A percentile compares a stretch with the other conserved stretches of the same genome.
Evolutionary conservation across 2,329 filamentous ascomycete species (phyloP).

Genomic region (Lachnellula cervina): DNA sequence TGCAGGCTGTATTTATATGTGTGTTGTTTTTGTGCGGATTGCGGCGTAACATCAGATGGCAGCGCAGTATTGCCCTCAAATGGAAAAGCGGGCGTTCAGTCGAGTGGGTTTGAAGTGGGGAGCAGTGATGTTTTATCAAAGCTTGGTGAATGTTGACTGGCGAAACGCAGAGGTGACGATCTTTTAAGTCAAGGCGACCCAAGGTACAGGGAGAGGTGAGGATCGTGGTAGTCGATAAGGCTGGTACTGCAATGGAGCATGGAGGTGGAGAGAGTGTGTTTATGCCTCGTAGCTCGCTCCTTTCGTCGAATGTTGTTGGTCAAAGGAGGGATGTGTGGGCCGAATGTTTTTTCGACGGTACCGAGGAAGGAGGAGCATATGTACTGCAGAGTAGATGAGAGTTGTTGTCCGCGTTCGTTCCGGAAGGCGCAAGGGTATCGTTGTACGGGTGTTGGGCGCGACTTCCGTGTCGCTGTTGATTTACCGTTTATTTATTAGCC

Average conservation of each 20-base stretch:
- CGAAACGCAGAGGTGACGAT: background rate
- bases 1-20: background rate
- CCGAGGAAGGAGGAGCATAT: constrained; percentile 15
- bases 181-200: background rate
- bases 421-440: constrained; percentile 13
- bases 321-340: constrained; percentile 13
- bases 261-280: constrained; percentile 2
- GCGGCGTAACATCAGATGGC: constrained; percentile 16
- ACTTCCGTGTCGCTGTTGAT: constrained; percentile 7
- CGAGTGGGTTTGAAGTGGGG: constrained; percentile 7
- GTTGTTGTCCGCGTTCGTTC: background rate
- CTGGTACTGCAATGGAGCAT: background rate
- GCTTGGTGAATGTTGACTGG: background rate
- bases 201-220: constrained; percentile 8
- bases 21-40: constrained; percentile 4
- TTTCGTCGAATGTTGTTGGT: constrained; percentile 4
- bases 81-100: constrained; percentile 14
- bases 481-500: background rate
- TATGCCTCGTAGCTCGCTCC: constrained; percentile 9
- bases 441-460: constrained; percentile 6
- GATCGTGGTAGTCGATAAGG: constrained; percentile 2
- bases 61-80: constrained; percentile 15
- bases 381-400: constrained; percentile 4
- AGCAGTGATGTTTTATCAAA: constrained; percentile 16
- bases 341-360: constrained; percentile 18